Conservation (phyloP, 768 basidiomycete genomes). For the Lentinula edodes region DNA sequence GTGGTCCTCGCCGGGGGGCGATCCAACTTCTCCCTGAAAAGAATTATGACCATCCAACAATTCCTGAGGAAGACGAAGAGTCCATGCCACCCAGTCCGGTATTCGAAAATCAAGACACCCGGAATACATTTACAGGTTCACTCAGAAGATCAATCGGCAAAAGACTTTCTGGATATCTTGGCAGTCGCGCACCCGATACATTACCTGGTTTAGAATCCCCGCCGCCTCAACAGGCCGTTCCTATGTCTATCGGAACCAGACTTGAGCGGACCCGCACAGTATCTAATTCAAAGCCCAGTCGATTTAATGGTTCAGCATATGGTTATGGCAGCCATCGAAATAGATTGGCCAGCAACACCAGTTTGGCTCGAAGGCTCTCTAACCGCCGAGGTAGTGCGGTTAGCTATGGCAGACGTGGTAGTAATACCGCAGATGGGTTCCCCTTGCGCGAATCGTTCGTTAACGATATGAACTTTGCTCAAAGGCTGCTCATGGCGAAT, state of each 20-base stretch:
- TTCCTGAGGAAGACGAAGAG: conserved; percentile 55
- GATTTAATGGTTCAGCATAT: conserved; percentile 73
- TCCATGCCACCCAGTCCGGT: conserved; percentile 38
- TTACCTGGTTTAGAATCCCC: conserved; percentile 22
- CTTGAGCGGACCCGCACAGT: conserved; percentile 43
- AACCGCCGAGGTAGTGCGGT: conserved; percentile 51
- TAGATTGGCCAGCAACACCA: conserved; percentile 44
- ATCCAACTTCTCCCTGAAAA: conserved; percentile 86
- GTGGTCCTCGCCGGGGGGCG: conserved; percentile 80
- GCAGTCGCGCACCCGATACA: conserved; percentile 42
- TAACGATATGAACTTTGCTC: conserved; percentile 77
- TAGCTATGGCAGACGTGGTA: conserved; percentile 42
- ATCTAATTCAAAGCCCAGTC: conserved; percentile 43
- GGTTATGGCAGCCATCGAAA: conserved; percentile 61
- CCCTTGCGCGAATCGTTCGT: conserved; percentile 33
- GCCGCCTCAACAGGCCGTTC: conserved; percentile 36
- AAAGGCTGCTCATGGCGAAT: conserved; percentile 86
- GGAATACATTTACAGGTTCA: conserved; percentile 31
- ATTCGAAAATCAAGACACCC: conserved; percentile 36
- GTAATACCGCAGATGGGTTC: conserved; percentile 38
- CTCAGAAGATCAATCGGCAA: conserved; percentile 32
- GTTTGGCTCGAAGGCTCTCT: conserved; percentile 23
- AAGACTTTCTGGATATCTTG: conserved; percentile 56
- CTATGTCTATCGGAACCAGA: conserved; percentile 35
- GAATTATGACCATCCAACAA: conserved; percentile 37